These are phyloP conservation scores for Rutstroemia sp. DNA, from an alignment of 2,329 filamentous ascomycete species.

Conservation along the genomic window DNA sequence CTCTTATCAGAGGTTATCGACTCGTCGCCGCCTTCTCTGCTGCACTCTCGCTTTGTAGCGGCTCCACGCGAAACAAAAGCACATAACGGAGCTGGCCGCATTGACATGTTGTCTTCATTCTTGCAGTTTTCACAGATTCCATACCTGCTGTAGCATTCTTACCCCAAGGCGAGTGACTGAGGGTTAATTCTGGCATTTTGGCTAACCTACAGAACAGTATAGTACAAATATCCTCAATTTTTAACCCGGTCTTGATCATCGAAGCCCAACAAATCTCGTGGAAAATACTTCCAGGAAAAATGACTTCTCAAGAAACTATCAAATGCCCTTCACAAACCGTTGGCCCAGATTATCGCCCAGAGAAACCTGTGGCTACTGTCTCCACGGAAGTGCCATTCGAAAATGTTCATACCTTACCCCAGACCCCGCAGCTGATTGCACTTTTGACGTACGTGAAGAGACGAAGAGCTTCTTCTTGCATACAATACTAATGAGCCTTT, in stretches of 20 bases:
- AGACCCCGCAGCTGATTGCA: constrained; percentile 95
- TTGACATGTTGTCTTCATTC: constrained; percentile 5
- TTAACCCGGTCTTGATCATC: not conserved
- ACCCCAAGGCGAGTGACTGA: constrained; percentile 2
- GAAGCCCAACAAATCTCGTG: not conserved
- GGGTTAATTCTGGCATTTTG: not conserved
- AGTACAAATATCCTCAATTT: constrained; percentile 1
- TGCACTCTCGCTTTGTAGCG: constrained; percentile 3
- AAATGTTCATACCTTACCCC: constrained; percentile 83
- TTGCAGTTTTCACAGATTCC: not conserved
- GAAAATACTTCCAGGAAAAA: not conserved
- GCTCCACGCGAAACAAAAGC: constrained; percentile 1
- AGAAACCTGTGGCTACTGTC: constrained; percentile 80
- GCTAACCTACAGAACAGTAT: not conserved
- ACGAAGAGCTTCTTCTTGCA: not conserved
- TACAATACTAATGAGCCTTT: constrained; percentile 8
- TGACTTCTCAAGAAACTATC: constrained; percentile 2
- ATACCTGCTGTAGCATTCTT: not conserved
- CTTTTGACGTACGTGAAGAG: constrained; percentile 73
- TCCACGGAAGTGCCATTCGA: constrained; percentile 74
- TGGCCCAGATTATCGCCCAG: constrained; percentile 70
- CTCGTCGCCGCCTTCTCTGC: not conserved
- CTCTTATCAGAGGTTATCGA: constrained; percentile 8
- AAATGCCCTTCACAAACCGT: constrained; percentile 46
- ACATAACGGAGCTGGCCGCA: not conserved